Evolutionary conservation across 2,329 filamentous ascomycete species (phyloP), one percentile per base, ranked within the genome.

Genomic region (Fusarium albidum): DNA sequence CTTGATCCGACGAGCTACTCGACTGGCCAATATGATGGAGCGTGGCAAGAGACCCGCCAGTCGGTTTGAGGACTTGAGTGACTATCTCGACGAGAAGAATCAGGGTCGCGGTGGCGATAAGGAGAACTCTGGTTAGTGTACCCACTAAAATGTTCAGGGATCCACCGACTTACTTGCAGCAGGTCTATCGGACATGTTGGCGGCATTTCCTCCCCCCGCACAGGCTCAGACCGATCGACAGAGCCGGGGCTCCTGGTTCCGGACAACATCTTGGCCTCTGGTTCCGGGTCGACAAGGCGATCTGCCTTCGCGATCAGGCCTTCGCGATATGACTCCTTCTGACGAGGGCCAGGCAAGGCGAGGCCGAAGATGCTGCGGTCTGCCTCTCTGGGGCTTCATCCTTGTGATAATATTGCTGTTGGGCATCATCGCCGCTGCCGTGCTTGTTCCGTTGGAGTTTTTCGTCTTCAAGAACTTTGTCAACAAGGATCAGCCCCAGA

Each of bases 1-100:
- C 70, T 77, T 99, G 55, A 98, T 99, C 63, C 83, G 86, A 67
- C 85, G 95, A 64, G 95, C 95, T 10, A 98, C 94, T 1, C 86
- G 86, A 61, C 78, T 98, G 31, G 94, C 93, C 13, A 85, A 91
- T 0, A 92, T 96, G 73, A 87, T 99, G 52, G 94, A 98, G 66
- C 87, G 87, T 61, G 94, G 94, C 11, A 88, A 78, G 59, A 77
- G 85, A 61, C 85, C 85, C 25, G 83, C 77, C 17, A 88, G 85
- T 65, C 79, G 81, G 13, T 74, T 85, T 41, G 80, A 83, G 34
- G 79, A 82, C 15, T 68, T 86, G 12, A 74, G 75, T 33, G 79
- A 81, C 56, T 85, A 79, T 52, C 75, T 79, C 2, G 73, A 76
- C 15, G 78, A 79, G 40, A 75, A 77, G 56, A 72, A 71, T 45